phyloP scores from a whole-genome alignment of 75 land plant species.

The Sequoiadendron giganteum region DNA sequence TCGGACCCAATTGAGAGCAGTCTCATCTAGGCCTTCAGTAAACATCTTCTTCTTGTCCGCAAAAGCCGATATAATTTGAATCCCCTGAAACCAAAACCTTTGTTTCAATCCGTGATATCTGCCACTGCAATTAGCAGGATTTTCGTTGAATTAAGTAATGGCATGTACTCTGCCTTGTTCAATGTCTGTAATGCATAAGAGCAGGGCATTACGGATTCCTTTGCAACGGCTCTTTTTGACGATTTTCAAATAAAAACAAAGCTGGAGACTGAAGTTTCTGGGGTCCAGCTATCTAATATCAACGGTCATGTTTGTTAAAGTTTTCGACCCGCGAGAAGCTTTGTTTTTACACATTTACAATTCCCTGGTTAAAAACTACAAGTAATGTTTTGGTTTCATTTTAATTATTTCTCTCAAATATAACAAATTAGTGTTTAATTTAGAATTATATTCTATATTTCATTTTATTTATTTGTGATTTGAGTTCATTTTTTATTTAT shows the following conservation, averaged over 20 bases:
- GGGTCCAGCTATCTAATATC: neutral
- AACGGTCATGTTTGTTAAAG: neutral
- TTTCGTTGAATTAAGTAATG: neutral
- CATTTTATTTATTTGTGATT: no score
- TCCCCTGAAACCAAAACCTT: neutral
- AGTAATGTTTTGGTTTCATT: no score
- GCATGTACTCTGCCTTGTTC: neutral
- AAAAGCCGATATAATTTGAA: neutral
- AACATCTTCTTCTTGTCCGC: slow-evolving; percentile 46
- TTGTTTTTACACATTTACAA: neutral
- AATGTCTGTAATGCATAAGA: neutral
- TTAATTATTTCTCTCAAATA: no score
- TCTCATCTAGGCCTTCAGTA: slow-evolving; percentile 83
- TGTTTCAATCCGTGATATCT: neutral
- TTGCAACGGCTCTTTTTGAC: neutral
- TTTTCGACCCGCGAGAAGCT: neutral
- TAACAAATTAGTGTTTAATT: no score
- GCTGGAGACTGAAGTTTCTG: neutral
- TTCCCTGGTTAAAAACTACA: no score
- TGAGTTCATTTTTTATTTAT: no score
- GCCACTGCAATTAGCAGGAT: neutral
- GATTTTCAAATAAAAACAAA: neutral
- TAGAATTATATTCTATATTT: no score
- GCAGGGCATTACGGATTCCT: neutral
- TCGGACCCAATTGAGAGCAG: slow-evolving; percentile 65